Base-by-base conservation (phyloP, 257 asterid species). In the Rubia yunnanensis region DNA sequence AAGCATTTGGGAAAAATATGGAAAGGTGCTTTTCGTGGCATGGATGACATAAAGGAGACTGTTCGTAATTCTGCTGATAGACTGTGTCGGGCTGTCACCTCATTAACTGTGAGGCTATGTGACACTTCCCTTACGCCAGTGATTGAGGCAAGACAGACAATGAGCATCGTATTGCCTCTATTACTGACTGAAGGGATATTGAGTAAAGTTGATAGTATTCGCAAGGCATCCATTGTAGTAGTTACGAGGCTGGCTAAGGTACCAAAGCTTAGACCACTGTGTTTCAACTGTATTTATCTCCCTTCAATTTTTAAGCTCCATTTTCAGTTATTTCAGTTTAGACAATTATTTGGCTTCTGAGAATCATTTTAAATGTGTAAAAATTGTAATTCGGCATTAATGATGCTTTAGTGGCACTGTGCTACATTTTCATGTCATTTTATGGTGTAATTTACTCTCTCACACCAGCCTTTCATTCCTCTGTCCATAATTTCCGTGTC, bases 1-100 rank as follows among this genome's bases (percentile, higher is more conserved):
- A 89, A 89, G 81, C 88, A 92, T 80, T 82, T 92, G 65, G 84
- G 72, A 56, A 89, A 77, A 78, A 76, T 92, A 72, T 92, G 99
- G 99, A 85, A 72, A 59, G 92, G 90, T 82, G 91, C 96, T 77
- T 92, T 86, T 69, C 92, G 99, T 54, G 94, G 97, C 66, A 89
- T 89, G 97, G 99, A 89, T 82, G 99, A 92, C 72, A 87, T 92
- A 79, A 92, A 92, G 77, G 99, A 92, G 72, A 89, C 97, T 59
- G 99, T 92, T 69, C 85, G 99, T 78, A 92, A 78, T 76, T 86
- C 99, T 5, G 99, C 97, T 62, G 99, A 92, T 71, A 84, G 94
- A 77, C 82, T 92, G 71, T 92, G 95, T 78, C 97, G 95, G 73
- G 84, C 92, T 74, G 88, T 89, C 75, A 79, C 87, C 44, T 78